Conservation (phyloP, 1,284 basidiomycete species). For the Ustilago bromivora region DNA sequence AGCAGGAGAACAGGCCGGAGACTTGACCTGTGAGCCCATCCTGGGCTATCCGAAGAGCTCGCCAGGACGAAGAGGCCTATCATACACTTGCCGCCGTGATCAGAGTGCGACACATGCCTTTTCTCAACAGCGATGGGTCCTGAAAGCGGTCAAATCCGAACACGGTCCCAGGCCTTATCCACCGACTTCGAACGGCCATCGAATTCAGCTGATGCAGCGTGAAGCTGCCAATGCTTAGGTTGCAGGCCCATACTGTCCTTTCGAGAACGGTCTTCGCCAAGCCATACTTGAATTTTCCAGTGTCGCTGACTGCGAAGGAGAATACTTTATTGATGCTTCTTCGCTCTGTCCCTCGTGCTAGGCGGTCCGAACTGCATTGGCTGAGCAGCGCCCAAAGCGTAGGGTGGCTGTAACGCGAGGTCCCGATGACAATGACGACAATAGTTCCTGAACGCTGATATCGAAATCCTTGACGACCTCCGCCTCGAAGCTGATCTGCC, state of each 20-base stretch:
- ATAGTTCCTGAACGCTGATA: not conserved
- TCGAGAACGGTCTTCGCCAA: not conserved
- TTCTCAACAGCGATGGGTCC: slow-evolving; percentile 1
- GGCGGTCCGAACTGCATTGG: not conserved
- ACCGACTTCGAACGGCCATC: not conserved
- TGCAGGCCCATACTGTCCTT: not conserved
- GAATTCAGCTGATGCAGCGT: not conserved
- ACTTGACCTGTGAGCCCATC: not conserved
- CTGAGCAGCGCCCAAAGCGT: slow-evolving; percentile 2
- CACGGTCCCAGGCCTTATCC: not conserved
- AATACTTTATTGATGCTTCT: not conserved
- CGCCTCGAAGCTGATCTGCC: not conserved
- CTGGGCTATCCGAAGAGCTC: not conserved
- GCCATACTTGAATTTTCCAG: no score
- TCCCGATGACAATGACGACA: not conserved
- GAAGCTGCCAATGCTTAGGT: not conserved
- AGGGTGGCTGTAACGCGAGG: not conserved
- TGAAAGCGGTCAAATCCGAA: not conserved
- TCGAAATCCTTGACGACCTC: not conserved
- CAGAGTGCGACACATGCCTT: slow-evolving; percentile 8
- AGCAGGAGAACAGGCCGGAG: not conserved
- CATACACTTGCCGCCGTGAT: not conserved
- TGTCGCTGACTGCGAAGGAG: no score
- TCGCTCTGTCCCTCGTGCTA: not conserved
- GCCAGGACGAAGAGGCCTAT: not conserved